Base-by-base conservation (phyloP, 2,329 filamentous ascomycete species). In the Zymoseptoria passerinii region DNA sequence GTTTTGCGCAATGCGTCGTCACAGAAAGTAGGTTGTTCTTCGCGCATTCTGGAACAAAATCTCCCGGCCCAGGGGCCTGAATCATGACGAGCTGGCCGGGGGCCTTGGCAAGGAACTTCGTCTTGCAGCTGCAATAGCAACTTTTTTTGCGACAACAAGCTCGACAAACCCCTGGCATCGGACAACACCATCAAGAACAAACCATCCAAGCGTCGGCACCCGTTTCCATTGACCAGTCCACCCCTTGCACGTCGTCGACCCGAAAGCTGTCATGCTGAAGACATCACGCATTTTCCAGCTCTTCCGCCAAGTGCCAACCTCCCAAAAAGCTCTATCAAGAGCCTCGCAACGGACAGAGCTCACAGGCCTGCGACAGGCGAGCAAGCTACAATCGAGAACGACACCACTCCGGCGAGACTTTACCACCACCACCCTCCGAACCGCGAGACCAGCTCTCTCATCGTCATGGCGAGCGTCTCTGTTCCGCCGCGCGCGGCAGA, bases 401-500 rank as follows among this genome's bases (percentile, higher is more conserved):
- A 44, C 40, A 54, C 44, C 48, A 48, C 58, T 53, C 57, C 56
- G 48, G 52, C 61, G 58, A 40, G 44, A 48, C 29, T 56, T 63
- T 48, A 48, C 61, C 18, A 61, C 53, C 6, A 55, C 57, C 10
- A 56, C 59, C 23, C 20, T 50, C 20, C 55, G 56, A 35, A 44
- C 54, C 53, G 48, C 57, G 28, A 29, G 23, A 28, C 50, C 50
- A 52, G 19, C 50, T 13, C 18, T 52, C n/a, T 50, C 53, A 48
- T 61, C 48, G 40, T 29, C 52, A 61, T 66, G 63, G 65, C 63
- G 64, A 8, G 29, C 55, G 13, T 29, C 60, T 3, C 57, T 59
- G 9, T 61, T 61, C 44, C 64, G 63, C 10, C 58, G 58, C 29
- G 53, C 66, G 29, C 64, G 66, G 51, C 63, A 61, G 51, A 58